Conservation (phyloP, 768 basidiomycete species). For the Agrocybe chaxingu region DNA sequence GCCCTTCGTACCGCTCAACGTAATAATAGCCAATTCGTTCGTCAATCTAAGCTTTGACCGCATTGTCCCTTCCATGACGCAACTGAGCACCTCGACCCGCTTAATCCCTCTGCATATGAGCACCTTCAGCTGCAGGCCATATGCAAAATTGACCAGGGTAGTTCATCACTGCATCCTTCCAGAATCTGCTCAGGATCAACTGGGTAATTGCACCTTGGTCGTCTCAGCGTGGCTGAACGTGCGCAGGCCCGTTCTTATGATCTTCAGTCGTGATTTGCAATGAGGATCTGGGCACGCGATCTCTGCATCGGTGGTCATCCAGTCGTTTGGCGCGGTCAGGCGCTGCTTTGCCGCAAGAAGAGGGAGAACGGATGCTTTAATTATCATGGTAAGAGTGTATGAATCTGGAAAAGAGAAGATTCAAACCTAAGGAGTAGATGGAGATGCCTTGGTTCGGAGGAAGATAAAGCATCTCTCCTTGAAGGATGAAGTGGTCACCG, state of each 20-base stretch:
- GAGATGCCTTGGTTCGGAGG: constrained; percentile 65
- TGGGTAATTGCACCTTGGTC: constrained; percentile 41
- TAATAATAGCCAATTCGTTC: too few species aligned
- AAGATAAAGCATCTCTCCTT: constrained; percentile 62
- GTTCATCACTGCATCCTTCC: too few species aligned
- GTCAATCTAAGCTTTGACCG: too few species aligned
- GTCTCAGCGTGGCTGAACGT: constrained; percentile 54
- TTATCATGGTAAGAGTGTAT: background rate
- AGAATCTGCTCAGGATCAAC: background rate
- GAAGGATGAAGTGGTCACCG: constrained; percentile 59
- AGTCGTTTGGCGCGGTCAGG: constrained; percentile 50
- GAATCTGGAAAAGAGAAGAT: background rate
- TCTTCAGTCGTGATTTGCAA: constrained; percentile 54
- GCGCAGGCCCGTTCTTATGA: constrained; percentile 46
- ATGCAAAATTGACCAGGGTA: too few species aligned
- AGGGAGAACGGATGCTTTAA: constrained; percentile 55
- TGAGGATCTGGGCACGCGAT: constrained; percentile 68
- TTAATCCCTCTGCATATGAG: too few species aligned
- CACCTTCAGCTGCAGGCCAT: too few species aligned
- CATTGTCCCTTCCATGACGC: too few species aligned
- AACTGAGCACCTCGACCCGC: too few species aligned
- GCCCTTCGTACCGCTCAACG: too few species aligned
- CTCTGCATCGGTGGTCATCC: constrained; percentile 67
- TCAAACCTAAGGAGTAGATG: constrained; percentile 60
- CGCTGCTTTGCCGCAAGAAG: constrained; percentile 70